Percentiles rank a stretch among this genome's conserved stretches.
Conservation (phyloP, 1,139 yeast species). For the Protomyces gravidus region DNA sequence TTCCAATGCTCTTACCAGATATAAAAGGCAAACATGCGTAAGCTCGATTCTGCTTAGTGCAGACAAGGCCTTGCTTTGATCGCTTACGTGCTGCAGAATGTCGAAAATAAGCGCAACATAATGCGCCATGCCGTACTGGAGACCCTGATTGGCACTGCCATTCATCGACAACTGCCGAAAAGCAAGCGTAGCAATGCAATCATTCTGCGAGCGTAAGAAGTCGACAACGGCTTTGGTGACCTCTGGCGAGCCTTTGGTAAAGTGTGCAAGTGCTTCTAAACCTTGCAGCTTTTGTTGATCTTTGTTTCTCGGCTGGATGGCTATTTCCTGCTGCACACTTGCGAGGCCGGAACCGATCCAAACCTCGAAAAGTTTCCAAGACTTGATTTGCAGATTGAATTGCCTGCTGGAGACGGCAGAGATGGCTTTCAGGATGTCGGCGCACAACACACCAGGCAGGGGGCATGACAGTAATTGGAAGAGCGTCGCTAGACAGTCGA, state of each 20-base stretch:
- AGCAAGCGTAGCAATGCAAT: not conserved
- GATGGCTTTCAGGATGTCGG: not conserved
- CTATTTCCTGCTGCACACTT: not conserved
- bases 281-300: constrained; percentile 1
- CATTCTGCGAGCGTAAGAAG: not conserved
- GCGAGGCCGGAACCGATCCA: constrained; percentile 8
- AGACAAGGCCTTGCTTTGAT: not conserved
- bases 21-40: constrained; percentile 1
- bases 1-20: not conserved
- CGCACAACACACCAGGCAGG: not conserved
- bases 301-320: not conserved
- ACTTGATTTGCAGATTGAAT: not conserved
- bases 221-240: not conserved
- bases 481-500: constrained; percentile 2
- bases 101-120: constrained; percentile 12
- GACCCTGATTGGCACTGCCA: not conserved
- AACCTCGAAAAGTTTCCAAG: constrained; percentile 15
- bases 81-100: not conserved
- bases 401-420: not conserved
- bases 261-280: not conserved
- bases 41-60: not conserved
- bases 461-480: constrained; percentile 13
- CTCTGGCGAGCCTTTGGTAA: constrained; percentile 1
- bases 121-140: not conserved
- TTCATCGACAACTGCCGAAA: not conserved